Conservation (phyloP, 441 rosid genomes). For the Melastoma candidum region DNA sequence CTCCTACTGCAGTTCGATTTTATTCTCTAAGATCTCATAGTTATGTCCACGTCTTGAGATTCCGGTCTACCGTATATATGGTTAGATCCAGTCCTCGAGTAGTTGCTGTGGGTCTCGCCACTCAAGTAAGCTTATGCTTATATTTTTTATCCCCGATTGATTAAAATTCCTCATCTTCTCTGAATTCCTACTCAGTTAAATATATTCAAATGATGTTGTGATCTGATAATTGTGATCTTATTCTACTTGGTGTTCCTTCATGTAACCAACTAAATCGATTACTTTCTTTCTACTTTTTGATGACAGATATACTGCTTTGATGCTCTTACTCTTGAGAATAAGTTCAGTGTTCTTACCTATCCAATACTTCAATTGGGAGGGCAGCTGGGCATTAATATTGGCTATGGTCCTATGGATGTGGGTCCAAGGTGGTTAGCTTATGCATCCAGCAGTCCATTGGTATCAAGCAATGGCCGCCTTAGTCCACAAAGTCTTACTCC, state of each 20-base stretch:
- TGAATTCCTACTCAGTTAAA: no score
- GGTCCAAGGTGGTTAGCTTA: conserved; percentile 97
- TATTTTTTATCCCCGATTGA: no score
- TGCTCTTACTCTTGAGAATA: conserved; percentile 80
- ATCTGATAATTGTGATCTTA: not conserved
- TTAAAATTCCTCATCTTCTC: no score
- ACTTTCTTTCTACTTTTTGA: conserved; percentile 5
- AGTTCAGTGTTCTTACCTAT: conserved; percentile 87
- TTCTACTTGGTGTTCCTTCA: conserved; percentile 2
- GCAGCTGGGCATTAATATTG: conserved; percentile 62
- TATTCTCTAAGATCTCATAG: conserved; percentile 74
- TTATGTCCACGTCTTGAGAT: conserved; percentile 86
- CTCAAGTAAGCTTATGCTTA: conserved; percentile 47
- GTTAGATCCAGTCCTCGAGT: conserved; percentile 80
- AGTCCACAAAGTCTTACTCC: conserved; percentile 91
- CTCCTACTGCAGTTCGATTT: conserved; percentile 70
- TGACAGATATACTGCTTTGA: conserved; percentile 94
- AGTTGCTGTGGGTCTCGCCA: conserved; percentile 81
- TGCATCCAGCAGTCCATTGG: conserved; percentile 74
- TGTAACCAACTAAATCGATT: conserved; percentile 12
- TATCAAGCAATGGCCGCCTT: conserved; percentile 64
- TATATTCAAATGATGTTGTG: no score
- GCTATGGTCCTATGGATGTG: conserved; percentile 95
- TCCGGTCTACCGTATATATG: conserved; percentile 89
- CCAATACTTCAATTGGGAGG: conserved; percentile 77